Conservation (phyloP, 495 filamentous ascomycete genomes). For the Astrothelium macrocarpum region DNA sequence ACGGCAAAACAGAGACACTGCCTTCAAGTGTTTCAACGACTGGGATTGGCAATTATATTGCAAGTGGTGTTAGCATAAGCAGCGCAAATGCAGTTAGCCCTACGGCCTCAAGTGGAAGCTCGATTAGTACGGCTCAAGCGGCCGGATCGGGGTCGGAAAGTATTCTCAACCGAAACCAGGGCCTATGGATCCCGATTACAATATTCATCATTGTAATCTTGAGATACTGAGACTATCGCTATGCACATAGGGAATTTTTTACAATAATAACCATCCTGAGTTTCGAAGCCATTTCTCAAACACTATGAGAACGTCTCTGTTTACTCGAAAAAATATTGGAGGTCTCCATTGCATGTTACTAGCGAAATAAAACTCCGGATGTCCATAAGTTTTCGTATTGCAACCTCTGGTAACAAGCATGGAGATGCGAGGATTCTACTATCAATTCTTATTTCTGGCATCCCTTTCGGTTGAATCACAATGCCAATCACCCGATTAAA, state of each 20-base stretch:
- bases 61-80: not conserved
- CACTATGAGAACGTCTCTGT: too few species aligned
- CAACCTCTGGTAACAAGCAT: too few species aligned
- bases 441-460: too few species aligned
- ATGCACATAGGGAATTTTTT: not conserved
- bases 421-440: too few species aligned
- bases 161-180: not conserved
- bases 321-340: too few species aligned
- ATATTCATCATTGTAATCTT: not conserved
- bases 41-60: not conserved
- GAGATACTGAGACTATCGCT: not conserved
- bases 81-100: not conserved
- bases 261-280: too few species aligned
- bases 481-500: too few species aligned
- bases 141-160: not conserved
- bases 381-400: too few species aligned
- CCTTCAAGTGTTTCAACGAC: not conserved
- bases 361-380: too few species aligned
- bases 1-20: constrained; percentile 3
- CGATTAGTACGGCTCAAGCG: not conserved
- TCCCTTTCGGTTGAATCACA: too few species aligned
- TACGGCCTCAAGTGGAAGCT: not conserved
- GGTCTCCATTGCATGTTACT: too few species aligned
- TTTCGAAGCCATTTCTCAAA: too few species aligned
- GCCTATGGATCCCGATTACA: not conserved